These are phyloP conservation scores for Yamadazyma songkhlaensis DNA, from an alignment of 1,139 yeast genomes.

Conservation along the genomic window DNA sequence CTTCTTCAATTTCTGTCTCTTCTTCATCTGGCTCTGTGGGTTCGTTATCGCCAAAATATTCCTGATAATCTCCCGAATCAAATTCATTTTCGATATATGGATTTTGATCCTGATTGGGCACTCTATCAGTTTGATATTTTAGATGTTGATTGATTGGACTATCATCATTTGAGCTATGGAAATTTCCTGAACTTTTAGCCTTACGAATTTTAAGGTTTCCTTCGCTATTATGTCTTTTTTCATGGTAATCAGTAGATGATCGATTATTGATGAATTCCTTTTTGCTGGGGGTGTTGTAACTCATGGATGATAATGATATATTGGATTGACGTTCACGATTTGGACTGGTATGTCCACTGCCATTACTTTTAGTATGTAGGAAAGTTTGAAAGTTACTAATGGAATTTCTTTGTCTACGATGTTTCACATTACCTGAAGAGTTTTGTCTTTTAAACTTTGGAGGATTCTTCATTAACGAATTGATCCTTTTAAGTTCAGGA, in stretches of 20 bases:
- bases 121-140: slow-evolving; percentile 24
- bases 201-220: slow-evolving; percentile 21
- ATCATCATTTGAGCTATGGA: slow-evolving; percentile 14
- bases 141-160: slow-evolving; percentile 13
- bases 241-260: slow-evolving; percentile 11
- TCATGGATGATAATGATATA: slow-evolving; percentile 25
- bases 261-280: slow-evolving; percentile 7
- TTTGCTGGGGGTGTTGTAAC: slow-evolving; percentile 12
- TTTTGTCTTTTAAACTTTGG: slow-evolving; percentile 23
- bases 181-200: slow-evolving; percentile 37
- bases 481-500: slow-evolving; percentile 10
- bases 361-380: not conserved
- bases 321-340: slow-evolving; percentile 23
- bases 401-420: slow-evolving; percentile 23
- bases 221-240: slow-evolving; percentile 5
- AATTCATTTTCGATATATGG: slow-evolving; percentile 23
- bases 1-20: not conserved
- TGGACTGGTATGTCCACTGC: slow-evolving; percentile 3
- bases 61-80: slow-evolving; percentile 1
- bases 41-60: not conserved
- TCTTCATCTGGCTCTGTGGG: not conserved
- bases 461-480: slow-evolving; percentile 7
- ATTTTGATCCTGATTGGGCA: slow-evolving; percentile 22
- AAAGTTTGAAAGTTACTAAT: slow-evolving; percentile 20
- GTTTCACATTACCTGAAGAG: slow-evolving; percentile 14